phyloP scores from a whole-genome alignment of 495 filamentous ascomycete species.

The Talaromyces adpressus region DNA sequence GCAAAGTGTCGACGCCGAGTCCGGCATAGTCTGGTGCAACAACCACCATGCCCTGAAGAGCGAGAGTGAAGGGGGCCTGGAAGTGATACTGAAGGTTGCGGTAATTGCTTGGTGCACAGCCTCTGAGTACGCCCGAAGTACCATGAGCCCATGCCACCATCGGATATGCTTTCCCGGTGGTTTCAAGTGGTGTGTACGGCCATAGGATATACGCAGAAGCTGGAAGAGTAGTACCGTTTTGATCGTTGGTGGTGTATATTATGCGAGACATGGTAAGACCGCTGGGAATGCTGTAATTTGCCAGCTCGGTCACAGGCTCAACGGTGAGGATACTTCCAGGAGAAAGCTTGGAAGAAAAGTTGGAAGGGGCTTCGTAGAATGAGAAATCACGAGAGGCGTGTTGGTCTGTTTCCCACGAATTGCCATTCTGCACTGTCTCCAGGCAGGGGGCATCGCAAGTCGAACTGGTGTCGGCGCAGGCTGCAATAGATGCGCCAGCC shows the following conservation, averaged over 20 bases:
- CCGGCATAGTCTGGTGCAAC: conserved; percentile 52
- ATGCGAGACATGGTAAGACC: conserved; percentile 38
- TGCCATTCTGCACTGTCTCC: neutral
- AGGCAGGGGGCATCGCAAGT: neutral
- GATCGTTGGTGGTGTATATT: conserved; percentile 36
- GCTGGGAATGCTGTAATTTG: conserved; percentile 27
- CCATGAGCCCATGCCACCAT: conserved; percentile 48
- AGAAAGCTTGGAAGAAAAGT: conserved; percentile 1
- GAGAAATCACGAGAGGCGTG: conserved; percentile 5
- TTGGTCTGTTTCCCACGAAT: conserved; percentile 1
- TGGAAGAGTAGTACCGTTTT: conserved; percentile 40
- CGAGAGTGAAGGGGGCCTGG: conserved; percentile 36
- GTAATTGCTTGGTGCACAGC: conserved; percentile 38
- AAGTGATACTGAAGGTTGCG: conserved; percentile 40
- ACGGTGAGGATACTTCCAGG: conserved; percentile 1
- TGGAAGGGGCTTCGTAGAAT: conserved; percentile 2
- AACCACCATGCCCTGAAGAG: conserved; percentile 43
- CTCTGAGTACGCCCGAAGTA: conserved; percentile 37
- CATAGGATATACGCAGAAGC: conserved; percentile 47
- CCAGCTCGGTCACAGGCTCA: conserved; percentile 20
- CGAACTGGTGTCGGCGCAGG: neutral
- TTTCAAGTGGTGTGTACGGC: conserved; percentile 26
- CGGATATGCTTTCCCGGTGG: conserved; percentile 16
- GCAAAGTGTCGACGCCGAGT: conserved; percentile 35
- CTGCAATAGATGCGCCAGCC: neutral